Base-by-base conservation (phyloP, 306 rosid genomes). In the Astragalus glycyphyllos region DNA sequence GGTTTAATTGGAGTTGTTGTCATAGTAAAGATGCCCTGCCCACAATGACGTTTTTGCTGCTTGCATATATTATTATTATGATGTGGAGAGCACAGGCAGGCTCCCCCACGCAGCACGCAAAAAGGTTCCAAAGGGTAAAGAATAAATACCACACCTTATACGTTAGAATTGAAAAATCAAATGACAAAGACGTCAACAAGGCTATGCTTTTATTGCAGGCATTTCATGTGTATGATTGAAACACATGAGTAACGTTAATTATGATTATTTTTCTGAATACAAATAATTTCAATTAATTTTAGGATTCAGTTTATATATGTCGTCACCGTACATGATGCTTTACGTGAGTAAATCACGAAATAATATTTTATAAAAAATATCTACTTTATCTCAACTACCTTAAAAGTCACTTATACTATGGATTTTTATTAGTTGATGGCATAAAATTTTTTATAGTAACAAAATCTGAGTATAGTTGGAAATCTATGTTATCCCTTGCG, bases 1-100 rank as follows among this genome's bases (percentile, higher is more conserved):
- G 65, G 65, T 31, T 59, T 38, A 61, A 35, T 59, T 59, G 31
- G 66, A 9, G 14, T 61, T 9, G 38, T 11, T 5, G 68, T 62
- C 68, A 62, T 10, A 17, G 51, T 61, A 34, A 61, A 62, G 68
- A 41, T 62, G 16, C 51, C 50, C 50, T 46, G 50, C 11, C 68
- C 51, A 2, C 68, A 37, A 62, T 62, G 35, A 46, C 50, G 13
- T 41, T 61, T 10, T 15, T 60, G 32, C 45, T 40, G 40, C 6
- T 38, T 53, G 8, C 1, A 40, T 61, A 41, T 7, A 41, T 40
- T 61, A 58, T 58, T 34, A 61, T n/a, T 26, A 26, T 20, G 38
- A 59, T 7, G 65, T 17, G 17, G 31, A 35, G 31, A 61, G 38
- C 46, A 59, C 12, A 13, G n/a, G 32, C 11, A 17, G 50, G 51